A percentile compares a stretch with the other conserved stretches of the same genome.
Conservation (phyloP, 2,329 filamentous ascomycete species). For the Ceratocystis cubensis region DNA sequence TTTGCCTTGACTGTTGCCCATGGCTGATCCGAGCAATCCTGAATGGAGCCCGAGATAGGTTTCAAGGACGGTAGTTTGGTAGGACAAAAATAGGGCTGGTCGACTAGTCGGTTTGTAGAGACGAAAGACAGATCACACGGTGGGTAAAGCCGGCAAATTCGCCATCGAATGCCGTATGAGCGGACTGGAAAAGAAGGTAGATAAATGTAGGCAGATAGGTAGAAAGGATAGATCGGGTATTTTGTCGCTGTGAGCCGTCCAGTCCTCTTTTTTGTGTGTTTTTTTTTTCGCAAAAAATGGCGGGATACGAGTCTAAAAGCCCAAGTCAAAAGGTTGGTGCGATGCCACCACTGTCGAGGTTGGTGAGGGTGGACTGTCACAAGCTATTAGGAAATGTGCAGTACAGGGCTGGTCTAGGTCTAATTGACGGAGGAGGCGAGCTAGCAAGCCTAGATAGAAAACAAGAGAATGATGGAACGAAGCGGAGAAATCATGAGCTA, state of each 20-base stretch:
- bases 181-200: not conserved
- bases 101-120: not conserved
- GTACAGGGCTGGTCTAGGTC: not conserved
- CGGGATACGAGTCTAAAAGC: not conserved
- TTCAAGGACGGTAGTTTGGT: not conserved
- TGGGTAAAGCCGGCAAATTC: not conserved
- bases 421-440: not conserved
- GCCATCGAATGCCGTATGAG: not conserved
- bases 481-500: not conserved
- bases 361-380: not conserved
- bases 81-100: not conserved
- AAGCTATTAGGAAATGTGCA: not conserved
- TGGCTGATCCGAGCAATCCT: not conserved
- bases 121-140: not conserved
- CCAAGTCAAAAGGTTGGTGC: not conserved
- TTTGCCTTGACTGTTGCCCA: slow-evolving; percentile 95
- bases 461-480: not conserved
- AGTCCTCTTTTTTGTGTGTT: too few species aligned
- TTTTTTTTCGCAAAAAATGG: not conserved
- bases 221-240: not conserved
- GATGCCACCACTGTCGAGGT: not conserved
- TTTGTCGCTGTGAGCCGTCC: too few species aligned
- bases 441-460: not conserved
- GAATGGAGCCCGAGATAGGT: not conserved
- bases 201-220: not conserved